Percentiles rank a stretch among this genome's conserved stretches.
Conservation (phyloP, 2,329 filamentous ascomycete species). For the Stromatinia cepivora region DNA sequence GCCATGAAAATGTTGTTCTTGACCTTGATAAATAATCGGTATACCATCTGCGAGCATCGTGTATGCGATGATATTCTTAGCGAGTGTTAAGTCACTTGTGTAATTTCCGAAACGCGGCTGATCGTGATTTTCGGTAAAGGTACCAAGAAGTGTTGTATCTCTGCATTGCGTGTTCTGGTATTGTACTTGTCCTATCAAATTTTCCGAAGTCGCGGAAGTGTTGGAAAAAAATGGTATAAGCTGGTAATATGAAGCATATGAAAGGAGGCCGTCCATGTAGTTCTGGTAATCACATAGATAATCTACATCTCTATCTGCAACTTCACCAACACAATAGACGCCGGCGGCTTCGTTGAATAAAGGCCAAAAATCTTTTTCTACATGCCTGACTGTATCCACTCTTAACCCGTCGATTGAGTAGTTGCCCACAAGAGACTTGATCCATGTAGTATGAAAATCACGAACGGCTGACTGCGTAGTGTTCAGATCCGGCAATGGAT, state of each 20-base stretch:
- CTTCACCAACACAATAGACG: constrained; percentile 62
- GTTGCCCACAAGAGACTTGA: constrained; percentile 32
- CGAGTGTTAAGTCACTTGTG: constrained; percentile 33
- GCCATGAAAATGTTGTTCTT: constrained; percentile 52
- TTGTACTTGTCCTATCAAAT: constrained; percentile 25
- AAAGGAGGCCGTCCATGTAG: constrained; percentile 55
- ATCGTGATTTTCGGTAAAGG: constrained; percentile 48
- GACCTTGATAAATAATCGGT: constrained; percentile 53
- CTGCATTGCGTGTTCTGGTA: constrained; percentile 25
- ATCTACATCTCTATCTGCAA: constrained; percentile 54
- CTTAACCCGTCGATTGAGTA: constrained; percentile 51
- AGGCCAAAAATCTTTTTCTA: constrained; percentile 55
- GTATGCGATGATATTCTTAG: constrained; percentile 50
- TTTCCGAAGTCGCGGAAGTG: constrained; percentile 20
- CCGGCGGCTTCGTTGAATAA: constrained; percentile 53
- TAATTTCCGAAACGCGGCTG: constrained; percentile 43
- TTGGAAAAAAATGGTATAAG: constrained; percentile 28
- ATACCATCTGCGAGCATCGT: constrained; percentile 52
- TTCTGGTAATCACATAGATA: constrained; percentile 57
- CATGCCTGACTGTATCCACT: constrained; percentile 51
- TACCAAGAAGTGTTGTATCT: constrained; percentile 43
- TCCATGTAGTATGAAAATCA: constrained; percentile 34
- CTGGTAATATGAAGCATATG: constrained; percentile 25
- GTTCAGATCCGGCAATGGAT: constrained; percentile 38
- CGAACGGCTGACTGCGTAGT: constrained; percentile 35